These are phyloP conservation scores for Lactarius hengduanensis DNA, from an alignment of 768 basidiomycete species.

Conservation along the genomic window DNA sequence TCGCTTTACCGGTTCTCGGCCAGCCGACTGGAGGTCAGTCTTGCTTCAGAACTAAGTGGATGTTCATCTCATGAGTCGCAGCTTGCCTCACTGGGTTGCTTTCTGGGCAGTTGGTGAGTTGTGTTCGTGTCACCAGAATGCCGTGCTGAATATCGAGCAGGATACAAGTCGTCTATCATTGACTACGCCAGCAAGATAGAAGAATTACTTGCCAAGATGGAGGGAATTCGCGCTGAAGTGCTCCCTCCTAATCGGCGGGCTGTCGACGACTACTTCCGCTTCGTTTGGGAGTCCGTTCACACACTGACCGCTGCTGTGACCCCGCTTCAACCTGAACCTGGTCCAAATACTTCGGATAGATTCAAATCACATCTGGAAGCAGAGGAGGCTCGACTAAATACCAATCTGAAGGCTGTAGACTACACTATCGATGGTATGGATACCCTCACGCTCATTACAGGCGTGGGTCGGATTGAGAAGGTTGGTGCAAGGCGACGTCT, in stretches of 20 bases:
- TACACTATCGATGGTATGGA: constrained; percentile 35
- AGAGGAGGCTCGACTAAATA: constrained; percentile 32
- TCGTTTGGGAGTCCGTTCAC: constrained; percentile 7
- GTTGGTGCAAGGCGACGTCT: constrained; percentile 15
- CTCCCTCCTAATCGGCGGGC: constrained; percentile 15
- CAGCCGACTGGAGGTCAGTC: constrained; percentile 33
- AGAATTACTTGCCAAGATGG: constrained; percentile 20
- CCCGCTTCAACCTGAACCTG: neutral
- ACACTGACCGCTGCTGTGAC: constrained; percentile 11
- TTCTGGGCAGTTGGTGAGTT: constrained; percentile 34
- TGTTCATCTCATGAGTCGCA: neutral
- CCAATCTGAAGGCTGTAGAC: constrained; percentile 31
- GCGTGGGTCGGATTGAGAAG: constrained; percentile 34
- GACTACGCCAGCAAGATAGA: constrained; percentile 23
- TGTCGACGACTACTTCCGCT: neutral
- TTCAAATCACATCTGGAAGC: constrained; percentile 30
- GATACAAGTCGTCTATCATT: constrained; percentile 19
- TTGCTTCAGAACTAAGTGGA: neutral
- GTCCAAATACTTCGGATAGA: constrained; percentile 8
- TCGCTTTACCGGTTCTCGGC: constrained; percentile 32
- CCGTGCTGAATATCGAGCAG: neutral
- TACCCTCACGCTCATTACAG: constrained; percentile 33
- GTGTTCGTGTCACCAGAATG: neutral
- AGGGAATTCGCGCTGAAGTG: constrained; percentile 6
- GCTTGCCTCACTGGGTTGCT: constrained; percentile 36